These are phyloP conservation scores for Eucalyptus caleyi DNA, from an alignment of 345 rosid genomes.

Conservation along the genomic window DNA sequence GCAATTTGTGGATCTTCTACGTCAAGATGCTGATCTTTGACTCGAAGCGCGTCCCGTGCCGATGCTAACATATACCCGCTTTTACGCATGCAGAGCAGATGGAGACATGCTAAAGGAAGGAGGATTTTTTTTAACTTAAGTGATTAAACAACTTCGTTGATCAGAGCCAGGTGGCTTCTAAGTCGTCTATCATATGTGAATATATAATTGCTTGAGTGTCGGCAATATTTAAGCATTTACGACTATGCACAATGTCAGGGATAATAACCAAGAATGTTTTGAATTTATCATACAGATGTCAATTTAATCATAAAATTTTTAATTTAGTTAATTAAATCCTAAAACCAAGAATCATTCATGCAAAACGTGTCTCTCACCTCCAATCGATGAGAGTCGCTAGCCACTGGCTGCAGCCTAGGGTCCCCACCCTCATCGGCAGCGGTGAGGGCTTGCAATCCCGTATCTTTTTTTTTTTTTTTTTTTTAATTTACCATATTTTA, in stretches of 20 bases:
- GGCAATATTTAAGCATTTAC: not conserved
- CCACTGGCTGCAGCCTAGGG: not conserved
- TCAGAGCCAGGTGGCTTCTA: not conserved
- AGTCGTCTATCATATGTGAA: not conserved
- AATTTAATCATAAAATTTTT: not conserved
- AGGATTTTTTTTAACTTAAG: not conserved
- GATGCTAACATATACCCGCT: not conserved
- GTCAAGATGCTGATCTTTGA: not conserved
- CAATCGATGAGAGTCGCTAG: no score
- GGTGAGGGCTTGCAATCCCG: not conserved
- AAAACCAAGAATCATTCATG: not conserved
- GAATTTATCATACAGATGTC: fast-evolving
- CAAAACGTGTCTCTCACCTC: fast-evolving
- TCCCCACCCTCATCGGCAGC: not conserved
- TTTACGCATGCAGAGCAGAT: not conserved
- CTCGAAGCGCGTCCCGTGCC: not conserved
- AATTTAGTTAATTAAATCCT: not conserved
- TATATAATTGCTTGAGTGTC: not conserved
- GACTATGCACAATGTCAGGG: not conserved
- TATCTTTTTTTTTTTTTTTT: no score
- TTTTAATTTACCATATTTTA: no score
- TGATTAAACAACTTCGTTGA: not conserved
- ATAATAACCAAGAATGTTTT: not conserved
- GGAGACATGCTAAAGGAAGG: not conserved
- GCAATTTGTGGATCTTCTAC: not conserved